Base-by-base conservation (phyloP, 768 basidiomycete species). In the Trametes elegans region DNA sequence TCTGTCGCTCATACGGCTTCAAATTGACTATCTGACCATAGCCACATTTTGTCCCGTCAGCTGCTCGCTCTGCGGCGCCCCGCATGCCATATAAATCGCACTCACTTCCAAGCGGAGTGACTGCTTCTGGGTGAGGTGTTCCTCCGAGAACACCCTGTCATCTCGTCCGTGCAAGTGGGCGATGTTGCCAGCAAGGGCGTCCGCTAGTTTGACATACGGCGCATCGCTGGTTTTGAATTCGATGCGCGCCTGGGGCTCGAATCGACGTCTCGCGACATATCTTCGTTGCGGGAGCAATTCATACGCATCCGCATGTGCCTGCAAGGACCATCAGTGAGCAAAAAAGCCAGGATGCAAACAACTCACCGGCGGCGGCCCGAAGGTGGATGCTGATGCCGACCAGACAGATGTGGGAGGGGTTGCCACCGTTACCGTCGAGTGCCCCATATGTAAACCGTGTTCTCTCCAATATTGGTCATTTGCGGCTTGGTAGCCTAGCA, bases 71-170 rank as follows among this genome's bases (percentile, higher is more conserved):
- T 40, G 39, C 39, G 43, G 31, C 31, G 31, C 7, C 13, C 13
- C 31, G n/a, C n/a, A n/a, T n/a, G n/a, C n/a, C n/a, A n/a, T n/a
- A 32, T 32, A 32, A 32, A 32, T 13, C 31, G 6, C 2, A 31
- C 57, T 4, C 27, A 59, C 57, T 38, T 59, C 57, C 14, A 49
- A 35, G 28, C 42, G 57, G 26, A 54, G 39, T 5, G 52, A 54
- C 24, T 54, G 57, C 23, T 59, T 53, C 35, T 59, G 52, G 41
- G 24, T 49, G n/a, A 54, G 42, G 24, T 59, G 53, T 9, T 49
- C 52, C 2, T 31, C 41, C 19, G 42, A 44, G 23, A 59, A 54
- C 31, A 59, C 57, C 5, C 42, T 8, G 16, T 53, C 57, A 16
- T 54, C 52, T 13, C 47, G 31, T 4, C 40, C 57, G 10, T 27